Evolutionary conservation across 257 asterid species (phyloP).

Genomic region (Nicotiana obtusifolia): DNA sequence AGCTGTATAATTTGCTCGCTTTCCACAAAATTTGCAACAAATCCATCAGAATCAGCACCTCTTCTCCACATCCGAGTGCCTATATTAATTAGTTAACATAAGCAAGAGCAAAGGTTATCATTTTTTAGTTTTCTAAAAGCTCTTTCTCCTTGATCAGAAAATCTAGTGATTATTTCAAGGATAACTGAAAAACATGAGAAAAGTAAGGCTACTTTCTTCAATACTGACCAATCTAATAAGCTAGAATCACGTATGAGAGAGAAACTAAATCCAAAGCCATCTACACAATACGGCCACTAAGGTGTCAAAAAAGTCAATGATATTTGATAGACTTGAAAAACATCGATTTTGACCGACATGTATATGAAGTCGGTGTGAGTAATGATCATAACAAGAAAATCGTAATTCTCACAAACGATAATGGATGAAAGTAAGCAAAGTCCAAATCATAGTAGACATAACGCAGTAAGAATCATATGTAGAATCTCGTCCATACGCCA

Average conservation of each 20-base stretch:
- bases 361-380: neutral
- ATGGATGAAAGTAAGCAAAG: neutral
- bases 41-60: slow-evolving; percentile 98
- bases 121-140: neutral
- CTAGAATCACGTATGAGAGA: neutral
- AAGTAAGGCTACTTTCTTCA: neutral
- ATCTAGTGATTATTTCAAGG: neutral
- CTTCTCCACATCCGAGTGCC: slow-evolving; percentile 99
- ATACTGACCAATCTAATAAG: slow-evolving; percentile 1
- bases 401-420: neutral
- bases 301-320: neutral
- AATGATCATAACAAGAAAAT: neutral
- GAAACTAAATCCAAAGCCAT: neutral
- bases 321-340: neutral
- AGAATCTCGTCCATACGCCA: neutral
- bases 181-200: slow-evolving; percentile 1
- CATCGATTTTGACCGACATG: neutral
- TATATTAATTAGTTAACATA: neutral
- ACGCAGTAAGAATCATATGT: neutral
- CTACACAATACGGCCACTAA: neutral
- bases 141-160: neutral
- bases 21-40: slow-evolving; percentile 94
- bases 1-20: slow-evolving; percentile 75
- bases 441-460: neutral
- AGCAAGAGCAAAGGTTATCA: neutral